Conservation (phyloP, 2,329 filamentous ascomycete species). For the Chaetothyriales sp. region DNA sequence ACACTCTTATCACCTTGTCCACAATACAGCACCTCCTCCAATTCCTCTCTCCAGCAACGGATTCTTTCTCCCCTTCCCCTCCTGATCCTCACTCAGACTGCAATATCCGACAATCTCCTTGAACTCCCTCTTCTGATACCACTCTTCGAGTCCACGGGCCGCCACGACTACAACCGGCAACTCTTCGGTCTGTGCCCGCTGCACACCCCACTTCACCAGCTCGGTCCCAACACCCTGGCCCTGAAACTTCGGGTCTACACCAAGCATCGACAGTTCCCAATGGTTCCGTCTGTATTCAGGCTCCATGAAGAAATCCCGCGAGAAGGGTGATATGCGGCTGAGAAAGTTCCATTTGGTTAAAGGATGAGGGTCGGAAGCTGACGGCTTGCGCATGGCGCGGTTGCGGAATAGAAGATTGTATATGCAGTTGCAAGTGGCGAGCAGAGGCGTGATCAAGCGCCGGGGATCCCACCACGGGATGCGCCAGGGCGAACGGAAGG, state of each 20-base stretch:
- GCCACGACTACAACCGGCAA: constrained; percentile 6
- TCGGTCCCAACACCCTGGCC: constrained; percentile 10
- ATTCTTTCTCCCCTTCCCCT: constrained; percentile 1
- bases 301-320: background rate
- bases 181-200: constrained; percentile 7
- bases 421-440: constrained; percentile 1
- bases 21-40: constrained; percentile 6
- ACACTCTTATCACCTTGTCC: constrained; percentile 1
- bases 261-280: constrained; percentile 12
- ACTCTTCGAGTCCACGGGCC: constrained; percentile 4
- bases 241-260: constrained; percentile 9
- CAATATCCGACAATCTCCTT: constrained; percentile 1
- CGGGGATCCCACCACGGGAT: constrained; percentile 2
- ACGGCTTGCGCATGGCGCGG: background rate
- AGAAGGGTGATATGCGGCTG: constrained; percentile 2
- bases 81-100: background rate
- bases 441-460: background rate
- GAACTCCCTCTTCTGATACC: constrained; percentile 7
- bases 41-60: constrained; percentile 4
- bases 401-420: constrained; percentile 3
- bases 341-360: constrained; percentile 6
- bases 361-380: constrained; percentile 3
- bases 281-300: constrained; percentile 3
- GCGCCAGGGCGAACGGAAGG: background rate
- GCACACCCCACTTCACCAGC: constrained; percentile 13